A percentile compares a stretch with the other conserved stretches of the same genome.
Evolutionary conservation across 106 monocot genomes (phyloP).

Genomic region (Allium sativum): DNA sequence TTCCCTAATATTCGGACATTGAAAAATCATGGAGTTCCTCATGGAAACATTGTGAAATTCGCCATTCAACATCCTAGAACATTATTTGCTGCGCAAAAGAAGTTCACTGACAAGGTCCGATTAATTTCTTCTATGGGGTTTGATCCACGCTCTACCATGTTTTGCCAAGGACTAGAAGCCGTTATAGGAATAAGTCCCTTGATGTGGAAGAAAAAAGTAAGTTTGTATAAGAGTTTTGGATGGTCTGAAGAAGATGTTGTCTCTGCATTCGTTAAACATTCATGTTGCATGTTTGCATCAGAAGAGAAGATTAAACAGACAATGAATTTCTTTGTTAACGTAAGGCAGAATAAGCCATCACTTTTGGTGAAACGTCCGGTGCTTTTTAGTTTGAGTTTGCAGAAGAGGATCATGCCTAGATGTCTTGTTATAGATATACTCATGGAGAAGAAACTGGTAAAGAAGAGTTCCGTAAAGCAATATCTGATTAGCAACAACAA

Average conservation of each 20-base stretch:
- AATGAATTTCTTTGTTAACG: slow-evolving; percentile 17
- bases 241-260: slow-evolving; percentile 38
- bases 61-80: slow-evolving; percentile 2
- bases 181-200: neutral
- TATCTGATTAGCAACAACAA: slow-evolving; percentile 5
- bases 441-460: neutral
- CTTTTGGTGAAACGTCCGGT: slow-evolving; percentile 1
- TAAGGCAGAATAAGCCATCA: neutral
- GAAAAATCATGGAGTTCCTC: slow-evolving; percentile 13
- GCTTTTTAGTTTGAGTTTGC: slow-evolving; percentile 18
- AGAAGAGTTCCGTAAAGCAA: neutral
- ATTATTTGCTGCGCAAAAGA: neutral
- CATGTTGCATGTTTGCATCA: slow-evolving; percentile 16
- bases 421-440: slow-evolving; percentile 21
- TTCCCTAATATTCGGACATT: slow-evolving; percentile 23
- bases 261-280: slow-evolving; percentile 22
- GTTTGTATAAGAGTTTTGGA: slow-evolving; percentile 23
- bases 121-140: slow-evolving; percentile 19
- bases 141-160: slow-evolving; percentile 10
- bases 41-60: slow-evolving; percentile 9
- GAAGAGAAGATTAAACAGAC: slow-evolving; percentile 22
- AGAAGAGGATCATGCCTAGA: slow-evolving; percentile 36
- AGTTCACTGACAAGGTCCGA: neutral
- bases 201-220: slow-evolving; percentile 31
- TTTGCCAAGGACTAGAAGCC: slow-evolving; percentile 14